Base-by-base conservation (phyloP, 805 yeast genomes). In the Nakazawaea pomicola region DNA sequence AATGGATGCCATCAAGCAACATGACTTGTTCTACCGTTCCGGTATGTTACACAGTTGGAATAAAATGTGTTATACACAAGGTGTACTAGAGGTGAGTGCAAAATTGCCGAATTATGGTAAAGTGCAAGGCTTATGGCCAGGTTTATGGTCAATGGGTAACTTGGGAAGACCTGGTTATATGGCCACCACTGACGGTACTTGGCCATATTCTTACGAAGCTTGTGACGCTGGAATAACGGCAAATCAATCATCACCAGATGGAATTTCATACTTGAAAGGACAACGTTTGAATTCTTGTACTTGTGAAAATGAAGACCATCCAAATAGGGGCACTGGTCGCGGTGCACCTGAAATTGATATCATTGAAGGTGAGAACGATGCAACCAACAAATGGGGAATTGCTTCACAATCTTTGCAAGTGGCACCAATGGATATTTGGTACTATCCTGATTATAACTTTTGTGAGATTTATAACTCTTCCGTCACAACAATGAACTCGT, bases 401-500 rank as follows among this genome's bases (percentile, higher is more conserved):
- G 76, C 67, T 3, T 69, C 76, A 1, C 78, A 72, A 47, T 69
- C 78, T 1, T 58, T 67, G 44, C 77, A 72, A 54, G 55, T 72
- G 46, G 78, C 78, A 7, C 78, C 78, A 1, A 61, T 60, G 52
- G 77, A 72, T 52, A 62, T 71, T 30, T 72, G 78, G 78, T 72
- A 71, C 48, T 55, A 54, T 48, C 75, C 78, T 3, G 76, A 72
- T 50, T 72, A 72, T 51, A 62, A 66, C 44, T 72, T 62, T 45
- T 55, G 72, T 32, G 68, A 64, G 33, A 53, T 72, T 31, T 53
- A 70, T 47, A 68, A 72, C 49, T 27, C 30, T 6, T 56, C 67
- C 14, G 58, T 65, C 23, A 66, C 77, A 1, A 47, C 64, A 12
- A 66, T 71, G 68, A 68, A 67, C 47, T 56, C 70, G 0, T 71